Base-by-base conservation (phyloP, 345 rosid species). In the Conringia planisiliqua region DNA sequence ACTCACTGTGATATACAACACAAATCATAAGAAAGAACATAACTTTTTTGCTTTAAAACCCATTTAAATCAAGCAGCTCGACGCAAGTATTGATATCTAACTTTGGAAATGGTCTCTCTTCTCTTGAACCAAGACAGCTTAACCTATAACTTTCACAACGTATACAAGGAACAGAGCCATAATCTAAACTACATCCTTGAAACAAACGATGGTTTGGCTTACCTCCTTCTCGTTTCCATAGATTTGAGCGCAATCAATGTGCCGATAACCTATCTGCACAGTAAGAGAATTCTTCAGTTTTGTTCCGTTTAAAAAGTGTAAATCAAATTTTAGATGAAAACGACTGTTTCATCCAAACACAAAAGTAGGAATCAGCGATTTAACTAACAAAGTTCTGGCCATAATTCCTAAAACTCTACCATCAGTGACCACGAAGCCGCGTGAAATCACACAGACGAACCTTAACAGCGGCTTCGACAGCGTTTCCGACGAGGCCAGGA, bases 141-240 rank as follows among this genome's bases (percentile, higher is more conserved):
- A 22, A 2, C 24, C 24, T 22, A 22, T 22, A 16, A 30, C 4
- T 29, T 29, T 35, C 4, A 30, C 18, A 32, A 58, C 56, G 5
- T 7, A 24, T 5, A 36, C 47, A 35, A 4, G 22, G 17, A 50
- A 11, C 9, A 67, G 47, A 67, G 22, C 7, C 11, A 38, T 27
- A 16, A 39, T 54, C 51, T 55, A 7, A 27, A 57, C 9, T n/a
- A 51, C 14, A 32, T 35, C 44, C 13, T 30, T 61, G 52, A 42
- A 62, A 27, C 0, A 16, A 27, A 47, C 2, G 13, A 67, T 60
- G 54, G 4, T 35, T 62, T 33, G 56, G 3, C 1, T 39, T 73
- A 90, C 98, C 94, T 93, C 97, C 27, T 85, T 85, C 64, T 90
- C 93, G 22, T 93, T 93, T 24, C 60, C 74, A 52, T 90, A 90